A percentile compares a stretch with the other conserved stretches of the same genome.
phyloP scores from a whole-genome alignment of 2,329 filamentous ascomycete genomes.

The Trichoderma brevicompactum region DNA sequence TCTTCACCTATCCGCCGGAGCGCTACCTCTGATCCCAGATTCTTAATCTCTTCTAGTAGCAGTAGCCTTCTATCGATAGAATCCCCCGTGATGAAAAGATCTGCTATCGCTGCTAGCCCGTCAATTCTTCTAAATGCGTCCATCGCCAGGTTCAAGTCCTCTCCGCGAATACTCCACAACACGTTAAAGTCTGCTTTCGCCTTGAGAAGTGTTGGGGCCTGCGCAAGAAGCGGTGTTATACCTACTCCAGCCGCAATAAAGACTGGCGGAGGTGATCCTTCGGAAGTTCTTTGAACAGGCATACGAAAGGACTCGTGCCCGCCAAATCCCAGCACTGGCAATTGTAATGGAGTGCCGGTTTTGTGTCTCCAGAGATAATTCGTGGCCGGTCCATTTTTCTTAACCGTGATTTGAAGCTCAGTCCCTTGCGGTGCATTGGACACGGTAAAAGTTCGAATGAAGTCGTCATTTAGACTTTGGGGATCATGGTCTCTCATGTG shows the following conservation, averaged over 20 bases:
- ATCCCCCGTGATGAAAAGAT: constrained; percentile 64
- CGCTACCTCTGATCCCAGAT: constrained; percentile 42
- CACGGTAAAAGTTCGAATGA: constrained; percentile 80
- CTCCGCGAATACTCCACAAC: constrained; percentile 68
- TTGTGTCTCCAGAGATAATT: constrained; percentile 64
- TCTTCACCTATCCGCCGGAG: constrained; percentile 45
- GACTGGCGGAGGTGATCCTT: constrained; percentile 42
- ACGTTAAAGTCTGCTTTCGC: constrained; percentile 54
- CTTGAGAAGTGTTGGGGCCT: constrained; percentile 56
- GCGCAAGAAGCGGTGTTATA: constrained; percentile 78
- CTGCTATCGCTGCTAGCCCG: constrained; percentile 56
- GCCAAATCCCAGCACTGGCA: constrained; percentile 74
- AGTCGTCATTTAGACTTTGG: constrained; percentile 80
- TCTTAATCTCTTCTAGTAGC: constrained; percentile 37
- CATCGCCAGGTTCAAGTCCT: constrained; percentile 65
- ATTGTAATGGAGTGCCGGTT: constrained; percentile 57
- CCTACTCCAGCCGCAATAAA: constrained; percentile 82
- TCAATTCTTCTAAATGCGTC: constrained; percentile 60
- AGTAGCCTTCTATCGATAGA: constrained; percentile 39
- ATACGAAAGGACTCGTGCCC: constrained; percentile 58
- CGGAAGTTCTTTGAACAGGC: constrained; percentile 21
- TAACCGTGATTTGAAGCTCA: constrained; percentile 72
- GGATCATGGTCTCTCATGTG: constrained; percentile 88
- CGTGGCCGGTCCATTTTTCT: constrained; percentile 73
- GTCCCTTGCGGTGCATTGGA: constrained; percentile 58